A percentile compares a stretch with the other conserved stretches of the same genome.
phyloP scores from a whole-genome alignment of 129 eudicot species.

The Pseudognaphalium luteoalbum region DNA sequence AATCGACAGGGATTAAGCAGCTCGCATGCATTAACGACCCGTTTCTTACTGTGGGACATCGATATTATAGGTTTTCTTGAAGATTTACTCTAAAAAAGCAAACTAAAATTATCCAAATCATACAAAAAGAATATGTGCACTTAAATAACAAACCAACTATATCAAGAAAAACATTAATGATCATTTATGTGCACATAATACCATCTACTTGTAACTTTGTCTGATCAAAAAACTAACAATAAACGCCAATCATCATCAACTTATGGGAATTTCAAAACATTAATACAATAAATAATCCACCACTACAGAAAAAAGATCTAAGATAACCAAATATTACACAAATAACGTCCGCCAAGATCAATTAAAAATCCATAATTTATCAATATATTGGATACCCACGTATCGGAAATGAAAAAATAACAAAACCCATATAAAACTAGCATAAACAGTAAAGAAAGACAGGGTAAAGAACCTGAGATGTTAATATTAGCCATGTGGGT shows the following conservation, averaged over 20 bases:
- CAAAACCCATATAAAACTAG: not conserved
- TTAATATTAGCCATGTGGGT: slow-evolving; percentile 42
- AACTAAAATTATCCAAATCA: not conserved
- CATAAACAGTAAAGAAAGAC: slow-evolving; percentile 1
- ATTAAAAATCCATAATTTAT: slow-evolving; percentile 13
- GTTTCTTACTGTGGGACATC: not conserved
- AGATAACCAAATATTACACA: not conserved
- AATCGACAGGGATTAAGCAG: not conserved
- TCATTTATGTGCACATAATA: too few species aligned
- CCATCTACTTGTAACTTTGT: not conserved
- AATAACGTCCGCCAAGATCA: not conserved
- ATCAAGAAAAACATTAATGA: not conserved
- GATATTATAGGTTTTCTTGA: not conserved
- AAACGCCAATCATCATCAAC: not conserved
- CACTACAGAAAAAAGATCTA: not conserved
- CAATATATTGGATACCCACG: slow-evolving; percentile 2
- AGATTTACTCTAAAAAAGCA: not conserved
- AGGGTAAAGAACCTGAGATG: slow-evolving; percentile 36
- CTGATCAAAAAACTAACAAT: not conserved
- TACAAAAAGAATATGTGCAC: too few species aligned
- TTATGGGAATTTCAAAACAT: not conserved
- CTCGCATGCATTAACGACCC: not conserved
- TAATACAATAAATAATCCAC: too few species aligned
- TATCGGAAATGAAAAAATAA: not conserved
- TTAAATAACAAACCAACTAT: not conserved